phyloP scores from a whole-genome alignment of 257 asterid genomes.

The Solanum habrochaites region DNA sequence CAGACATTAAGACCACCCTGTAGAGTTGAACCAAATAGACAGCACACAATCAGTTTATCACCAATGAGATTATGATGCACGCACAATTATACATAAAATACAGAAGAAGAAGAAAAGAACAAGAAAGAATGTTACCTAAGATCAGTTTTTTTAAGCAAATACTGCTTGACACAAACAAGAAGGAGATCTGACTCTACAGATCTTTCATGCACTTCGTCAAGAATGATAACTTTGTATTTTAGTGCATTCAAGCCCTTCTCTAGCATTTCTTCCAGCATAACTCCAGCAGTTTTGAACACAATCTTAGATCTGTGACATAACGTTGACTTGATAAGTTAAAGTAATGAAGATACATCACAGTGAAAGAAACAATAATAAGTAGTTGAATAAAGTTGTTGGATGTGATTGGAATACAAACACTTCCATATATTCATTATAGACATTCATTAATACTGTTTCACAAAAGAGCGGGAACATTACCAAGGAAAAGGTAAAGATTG shows the following conservation, averaged over 20 bases:
- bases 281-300: slow-evolving; percentile 97
- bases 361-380: not conserved
- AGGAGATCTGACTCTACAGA: slow-evolving; percentile 97
- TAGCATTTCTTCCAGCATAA: slow-evolving; percentile 92
- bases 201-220: slow-evolving; percentile 98
- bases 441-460: not conserved
- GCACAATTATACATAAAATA: not conserved
- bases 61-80: not conserved
- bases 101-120: not conserved
- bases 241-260: slow-evolving; percentile 86
- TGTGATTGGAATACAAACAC: not conserved
- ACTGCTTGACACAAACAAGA: slow-evolving; percentile 91
- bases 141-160: slow-evolving; percentile 50
- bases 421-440: not conserved
- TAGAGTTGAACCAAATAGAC: slow-evolving; percentile 19
- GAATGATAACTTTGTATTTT: slow-evolving; percentile 82
- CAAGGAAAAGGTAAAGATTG: not conserved
- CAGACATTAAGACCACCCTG: slow-evolving; percentile 99
- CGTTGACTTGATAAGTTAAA: slow-evolving; percentile 2
- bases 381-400: not conserved
- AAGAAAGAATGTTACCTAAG: slow-evolving; percentile 38
- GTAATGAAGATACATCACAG: not conserved
- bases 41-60: not conserved
- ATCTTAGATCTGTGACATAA: slow-evolving; percentile 60
- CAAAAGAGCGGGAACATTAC: not conserved